A percentile compares a stretch with the other conserved stretches of the same genome.
These are phyloP conservation scores for Colletotrichum eleusines DNA, from an alignment of 2,329 filamentous ascomycete species.

Conservation along the genomic window DNA sequence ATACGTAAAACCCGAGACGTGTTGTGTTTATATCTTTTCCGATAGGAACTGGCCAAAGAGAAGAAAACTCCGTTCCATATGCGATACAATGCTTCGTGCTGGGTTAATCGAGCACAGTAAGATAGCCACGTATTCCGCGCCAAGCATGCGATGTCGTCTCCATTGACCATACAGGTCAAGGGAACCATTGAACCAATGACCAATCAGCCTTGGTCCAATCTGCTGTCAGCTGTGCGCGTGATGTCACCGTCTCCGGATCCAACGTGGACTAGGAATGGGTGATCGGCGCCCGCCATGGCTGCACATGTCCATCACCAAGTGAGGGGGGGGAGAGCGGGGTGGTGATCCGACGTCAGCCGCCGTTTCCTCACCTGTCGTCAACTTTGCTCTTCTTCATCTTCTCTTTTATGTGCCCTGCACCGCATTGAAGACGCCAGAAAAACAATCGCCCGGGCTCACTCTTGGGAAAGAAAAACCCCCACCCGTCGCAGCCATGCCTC, in stretches of 20 bases:
- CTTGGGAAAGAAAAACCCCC: fast-evolving
- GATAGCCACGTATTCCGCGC: too few relatives aligned
- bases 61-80: not conserved
- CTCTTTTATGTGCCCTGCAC: too few relatives aligned
- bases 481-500: not conserved
- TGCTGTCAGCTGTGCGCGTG: not conserved
- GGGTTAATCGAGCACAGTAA: fast-evolving
- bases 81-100: not conserved
- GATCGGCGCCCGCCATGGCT: not conserved
- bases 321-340: not conserved
- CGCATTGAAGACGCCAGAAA: too few relatives aligned
- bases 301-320: not conserved
- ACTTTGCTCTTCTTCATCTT: too few relatives aligned
- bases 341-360: not conserved
- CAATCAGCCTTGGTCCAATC: too few relatives aligned
- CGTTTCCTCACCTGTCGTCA: not conserved
- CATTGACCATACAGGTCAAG: too few relatives aligned
- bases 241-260: not conserved
- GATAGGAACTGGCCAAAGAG: not conserved
- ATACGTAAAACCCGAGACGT: too few relatives aligned
- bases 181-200: too few relatives aligned
- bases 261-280: too few relatives aligned
- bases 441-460: not conserved
- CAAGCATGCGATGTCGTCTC: not conserved
- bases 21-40: too few relatives aligned